Conservation (phyloP, 768 basidiomycete species). For the Suillus fuscotomentosus region DNA sequence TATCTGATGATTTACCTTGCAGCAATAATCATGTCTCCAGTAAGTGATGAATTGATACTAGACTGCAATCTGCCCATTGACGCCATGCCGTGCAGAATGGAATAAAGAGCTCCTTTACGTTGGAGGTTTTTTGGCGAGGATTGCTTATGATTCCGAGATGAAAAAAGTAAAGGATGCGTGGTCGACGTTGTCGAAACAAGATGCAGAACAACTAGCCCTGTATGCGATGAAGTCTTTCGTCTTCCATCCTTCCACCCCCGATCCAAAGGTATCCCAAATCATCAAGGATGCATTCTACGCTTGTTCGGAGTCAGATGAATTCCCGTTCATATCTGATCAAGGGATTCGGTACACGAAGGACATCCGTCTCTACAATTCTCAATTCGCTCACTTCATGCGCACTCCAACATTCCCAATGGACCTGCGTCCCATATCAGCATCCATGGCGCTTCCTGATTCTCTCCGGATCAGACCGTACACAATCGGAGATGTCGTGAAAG, state of each 20-base stretch:
- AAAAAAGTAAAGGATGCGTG: constrained; percentile 41
- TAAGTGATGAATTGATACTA: constrained; percentile 30
- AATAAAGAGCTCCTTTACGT: constrained; percentile 84
- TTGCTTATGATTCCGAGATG: constrained; percentile 84
- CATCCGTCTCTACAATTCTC: constrained; percentile 67
- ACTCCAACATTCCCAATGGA: constrained; percentile 55
- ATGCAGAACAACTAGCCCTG: constrained; percentile 37
- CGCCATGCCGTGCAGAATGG: constrained; percentile 56
- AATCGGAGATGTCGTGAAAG: constrained; percentile 75
- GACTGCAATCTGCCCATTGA: not conserved
- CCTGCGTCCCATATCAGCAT: constrained; percentile 29
- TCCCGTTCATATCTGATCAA: constrained; percentile 74
- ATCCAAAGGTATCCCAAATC: constrained; percentile 63
- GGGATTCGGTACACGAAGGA: constrained; percentile 66
- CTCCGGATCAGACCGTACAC: constrained; percentile 66
- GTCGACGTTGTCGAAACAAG: constrained; percentile 5
- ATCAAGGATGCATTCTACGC: constrained; percentile 77
- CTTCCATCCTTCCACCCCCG: constrained; percentile 82
- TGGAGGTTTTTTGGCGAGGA: constrained; percentile 76
- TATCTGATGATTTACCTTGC: not conserved
- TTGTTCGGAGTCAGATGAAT: constrained; percentile 45
- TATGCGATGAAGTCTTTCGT: constrained; percentile 87
- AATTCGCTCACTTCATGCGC: constrained; percentile 66
- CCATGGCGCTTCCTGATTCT: constrained; percentile 61
- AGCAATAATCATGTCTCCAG: constrained; percentile 82